Percentiles rank a stretch among this genome's conserved stretches.
These are phyloP conservation scores for Dothideomycetes sp. DNA, from an alignment of 2,329 filamentous ascomycete species.

Conservation along the genomic window DNA sequence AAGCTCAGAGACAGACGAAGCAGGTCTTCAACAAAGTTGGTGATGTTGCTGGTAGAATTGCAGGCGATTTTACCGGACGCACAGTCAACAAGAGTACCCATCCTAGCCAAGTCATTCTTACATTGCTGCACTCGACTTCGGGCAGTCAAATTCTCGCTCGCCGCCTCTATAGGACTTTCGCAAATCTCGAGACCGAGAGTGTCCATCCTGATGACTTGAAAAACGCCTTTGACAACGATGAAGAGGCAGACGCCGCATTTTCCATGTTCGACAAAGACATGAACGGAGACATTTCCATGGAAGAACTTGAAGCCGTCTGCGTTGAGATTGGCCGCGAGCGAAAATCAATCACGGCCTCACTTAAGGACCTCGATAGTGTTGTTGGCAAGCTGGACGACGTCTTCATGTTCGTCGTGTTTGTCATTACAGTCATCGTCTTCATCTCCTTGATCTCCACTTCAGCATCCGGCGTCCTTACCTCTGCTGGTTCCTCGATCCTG, in stretches of 20 bases:
- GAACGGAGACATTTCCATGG: constrained; percentile 93
- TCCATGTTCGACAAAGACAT: constrained; percentile 91
- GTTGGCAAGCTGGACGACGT: constrained; percentile 82
- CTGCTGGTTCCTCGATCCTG: constrained; percentile 75
- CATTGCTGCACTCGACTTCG: constrained; percentile 59
- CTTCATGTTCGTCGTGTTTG: constrained; percentile 72
- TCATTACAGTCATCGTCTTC: constrained; percentile 77
- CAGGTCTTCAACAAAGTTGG: constrained; percentile 70
- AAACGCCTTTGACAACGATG: constrained; percentile 65
- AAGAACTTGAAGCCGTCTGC: constrained; percentile 84
- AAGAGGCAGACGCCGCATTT: constrained; percentile 84
- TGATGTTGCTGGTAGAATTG: constrained; percentile 73
- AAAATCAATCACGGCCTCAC: constrained; percentile 85
- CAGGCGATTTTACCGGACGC: constrained; percentile 82
- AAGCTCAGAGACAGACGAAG: constrained; percentile 62
- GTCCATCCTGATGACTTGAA: constrained; percentile 69
- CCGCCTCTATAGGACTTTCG: constrained; percentile 78
- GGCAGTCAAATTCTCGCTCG: constrained; percentile 78
- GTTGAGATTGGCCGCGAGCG: constrained; percentile 91
- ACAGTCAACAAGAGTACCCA: constrained; percentile 58
- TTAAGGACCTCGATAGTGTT: constrained; percentile 91
- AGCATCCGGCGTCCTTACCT: constrained; percentile 82
- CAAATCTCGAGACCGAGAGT: constrained; percentile 61
- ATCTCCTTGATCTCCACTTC: constrained; percentile 82
- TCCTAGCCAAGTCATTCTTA: constrained; percentile 72